These are phyloP conservation scores for Tolypocladium sp. DNA, from an alignment of 2,329 filamentous ascomycete genomes.

Conservation along the genomic window DNA sequence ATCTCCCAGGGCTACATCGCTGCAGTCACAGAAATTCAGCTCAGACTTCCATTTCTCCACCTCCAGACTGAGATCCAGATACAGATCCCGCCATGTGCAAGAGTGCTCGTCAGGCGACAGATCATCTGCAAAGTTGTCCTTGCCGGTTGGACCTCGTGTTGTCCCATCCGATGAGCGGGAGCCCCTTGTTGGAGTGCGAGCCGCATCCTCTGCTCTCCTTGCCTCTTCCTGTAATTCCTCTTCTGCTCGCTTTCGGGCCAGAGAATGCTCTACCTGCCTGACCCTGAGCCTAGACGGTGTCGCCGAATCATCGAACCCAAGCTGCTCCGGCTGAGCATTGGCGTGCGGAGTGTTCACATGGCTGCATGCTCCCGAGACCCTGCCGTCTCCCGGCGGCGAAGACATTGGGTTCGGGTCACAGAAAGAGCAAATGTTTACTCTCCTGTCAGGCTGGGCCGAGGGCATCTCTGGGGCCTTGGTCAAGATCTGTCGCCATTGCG, in stretches of 20 bases:
- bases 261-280: constrained; percentile 16
- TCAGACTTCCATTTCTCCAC: constrained; percentile 31
- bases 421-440: constrained; percentile 3
- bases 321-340: not conserved
- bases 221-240: constrained; percentile 6
- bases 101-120: constrained; percentile 16
- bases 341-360: constrained; percentile 1
- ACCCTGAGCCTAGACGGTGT: constrained; percentile 13
- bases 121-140: not conserved
- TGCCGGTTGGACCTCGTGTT: not conserved
- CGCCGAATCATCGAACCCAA: constrained; percentile 1
- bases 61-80: constrained; percentile 29
- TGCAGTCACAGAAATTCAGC: constrained; percentile 13
- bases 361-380: not conserved
- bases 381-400: not conserved
- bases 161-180: not conserved
- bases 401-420: constrained; percentile 3
- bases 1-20: constrained; percentile 7
- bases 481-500: constrained; percentile 6
- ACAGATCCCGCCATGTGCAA: constrained; percentile 33
- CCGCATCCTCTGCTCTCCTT: not conserved
- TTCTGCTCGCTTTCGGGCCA: constrained; percentile 13
- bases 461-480: not conserved
- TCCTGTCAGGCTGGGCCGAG: not conserved
- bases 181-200: not conserved